Conservation (phyloP, 345 rosid species). For the Arabis hirsuta region DNA sequence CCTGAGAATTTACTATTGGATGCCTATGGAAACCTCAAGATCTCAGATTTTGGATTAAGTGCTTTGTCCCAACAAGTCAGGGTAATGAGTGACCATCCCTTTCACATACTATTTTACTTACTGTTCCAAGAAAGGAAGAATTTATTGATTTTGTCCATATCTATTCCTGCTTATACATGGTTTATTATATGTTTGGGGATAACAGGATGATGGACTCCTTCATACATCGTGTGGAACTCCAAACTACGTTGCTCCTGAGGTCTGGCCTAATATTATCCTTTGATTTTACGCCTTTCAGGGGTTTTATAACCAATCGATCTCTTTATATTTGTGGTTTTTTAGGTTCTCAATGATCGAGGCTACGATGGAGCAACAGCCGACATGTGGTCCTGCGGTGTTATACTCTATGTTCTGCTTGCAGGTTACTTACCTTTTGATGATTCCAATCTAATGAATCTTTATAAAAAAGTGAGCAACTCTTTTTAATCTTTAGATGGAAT, state of each 20-base stretch:
- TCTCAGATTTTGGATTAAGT: conserved; percentile 97
- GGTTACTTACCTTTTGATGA: conserved; percentile 99
- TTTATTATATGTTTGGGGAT: conserved; percentile 42
- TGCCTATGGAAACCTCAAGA: conserved; percentile 85
- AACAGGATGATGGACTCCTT: conserved; percentile 94
- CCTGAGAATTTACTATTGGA: conserved; percentile 92
- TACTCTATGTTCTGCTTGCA: conserved; percentile 94
- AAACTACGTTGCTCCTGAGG: conserved; percentile 99
- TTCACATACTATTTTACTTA: not conserved
- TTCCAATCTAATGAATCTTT: conserved; percentile 91
- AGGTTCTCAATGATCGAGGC: conserved; percentile 96
- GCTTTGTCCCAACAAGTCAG: conserved; percentile 95
- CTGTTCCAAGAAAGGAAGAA: not conserved
- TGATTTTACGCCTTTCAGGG: not conserved
- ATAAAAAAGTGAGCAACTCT: conserved; percentile 79
- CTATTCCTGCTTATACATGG: conserved; percentile 30
- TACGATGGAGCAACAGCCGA: conserved; percentile 98
- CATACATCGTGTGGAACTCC: conserved; percentile 99
- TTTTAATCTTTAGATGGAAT: not conserved
- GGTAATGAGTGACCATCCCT: conserved; percentile 54
- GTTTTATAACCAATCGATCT: not conserved
- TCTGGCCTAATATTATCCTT: conserved; percentile 26
- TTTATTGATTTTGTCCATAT: too few species aligned
- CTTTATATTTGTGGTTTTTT: conserved; percentile 23
- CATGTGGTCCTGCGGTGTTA: conserved; percentile 97